These are phyloP conservation scores for Austroboletus sp. DNA, from an alignment of 1,284 basidiomycete genomes.

Conservation along the genomic window DNA sequence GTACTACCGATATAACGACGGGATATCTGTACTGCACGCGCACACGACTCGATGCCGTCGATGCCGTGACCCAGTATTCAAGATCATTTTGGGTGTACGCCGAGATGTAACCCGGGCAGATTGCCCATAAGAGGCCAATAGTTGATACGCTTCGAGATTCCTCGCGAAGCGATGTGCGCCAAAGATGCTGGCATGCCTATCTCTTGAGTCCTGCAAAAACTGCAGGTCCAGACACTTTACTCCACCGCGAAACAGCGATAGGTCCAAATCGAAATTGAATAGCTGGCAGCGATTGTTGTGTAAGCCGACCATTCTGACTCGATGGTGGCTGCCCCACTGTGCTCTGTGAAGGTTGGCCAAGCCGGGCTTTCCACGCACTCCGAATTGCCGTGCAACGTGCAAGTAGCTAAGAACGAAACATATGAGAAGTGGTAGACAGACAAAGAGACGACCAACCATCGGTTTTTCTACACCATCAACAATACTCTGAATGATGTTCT, in stretches of 20 bases:
- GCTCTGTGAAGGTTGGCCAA: constrained; percentile 28
- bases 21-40: constrained; percentile 1
- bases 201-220: constrained; percentile 59
- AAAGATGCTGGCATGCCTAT: constrained; percentile 27
- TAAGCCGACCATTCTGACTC: constrained; percentile 20
- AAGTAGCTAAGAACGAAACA: constrained; percentile 46
- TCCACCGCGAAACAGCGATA: constrained; percentile 55
- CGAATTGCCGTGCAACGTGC: constrained; percentile 54
- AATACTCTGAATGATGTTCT: constrained; percentile 82
- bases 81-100: constrained; percentile 8
- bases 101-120: constrained; percentile 4
- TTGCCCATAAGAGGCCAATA: constrained; percentile 1
- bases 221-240: constrained; percentile 63
- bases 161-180: constrained; percentile 1
- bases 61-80: constrained; percentile 8
- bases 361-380: constrained; percentile 59
- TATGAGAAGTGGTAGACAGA: constrained; percentile 7
- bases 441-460: constrained; percentile 44
- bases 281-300: constrained; percentile 20
- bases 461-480: constrained; percentile 86
- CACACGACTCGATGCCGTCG: constrained; percentile 4
- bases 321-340: constrained; percentile 11
- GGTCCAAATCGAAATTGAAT: constrained; percentile 57
- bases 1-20: constrained; percentile 12
- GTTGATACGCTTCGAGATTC: constrained; percentile 1